phyloP scores from a whole-genome alignment of 2,329 filamentous ascomycete genomes.

The Colletotrichum sp. region DNA sequence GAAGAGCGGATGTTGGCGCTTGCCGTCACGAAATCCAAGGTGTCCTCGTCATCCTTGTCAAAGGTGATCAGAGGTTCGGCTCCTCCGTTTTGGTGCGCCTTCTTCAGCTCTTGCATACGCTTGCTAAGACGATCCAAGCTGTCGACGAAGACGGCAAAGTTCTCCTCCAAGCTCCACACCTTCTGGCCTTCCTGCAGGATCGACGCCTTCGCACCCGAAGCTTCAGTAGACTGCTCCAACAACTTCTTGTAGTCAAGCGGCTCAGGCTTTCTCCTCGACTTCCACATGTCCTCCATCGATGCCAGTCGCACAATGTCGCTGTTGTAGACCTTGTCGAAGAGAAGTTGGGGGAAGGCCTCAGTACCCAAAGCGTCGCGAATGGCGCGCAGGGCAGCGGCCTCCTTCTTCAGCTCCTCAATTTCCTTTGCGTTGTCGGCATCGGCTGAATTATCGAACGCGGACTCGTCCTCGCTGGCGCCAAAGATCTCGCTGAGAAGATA shows the following conservation, averaged over 20 bases:
- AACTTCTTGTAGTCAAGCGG: constrained; percentile 73
- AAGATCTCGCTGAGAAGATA: constrained; percentile 96
- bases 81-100: constrained; percentile 45
- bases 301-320: constrained; percentile 82
- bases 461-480: constrained; percentile 86
- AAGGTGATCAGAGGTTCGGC: constrained; percentile 77
- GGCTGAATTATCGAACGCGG: constrained; percentile 78
- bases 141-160: constrained; percentile 84
- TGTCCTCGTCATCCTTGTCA: constrained; percentile 96
- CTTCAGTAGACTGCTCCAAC: constrained; percentile 53
- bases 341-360: constrained; percentile 74
- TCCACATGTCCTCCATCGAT: constrained; percentile 97
- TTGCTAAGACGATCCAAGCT: constrained; percentile 79
- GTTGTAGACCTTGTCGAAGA: constrained; percentile 94
- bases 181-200: constrained; percentile 72
- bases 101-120: constrained; percentile 71
- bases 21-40: constrained; percentile 90
- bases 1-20: constrained; percentile 88
- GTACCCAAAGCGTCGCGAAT: constrained; percentile 85
- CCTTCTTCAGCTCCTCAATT: constrained; percentile 85
- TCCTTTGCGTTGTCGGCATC: constrained; percentile 85
- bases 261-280: constrained; percentile 75
- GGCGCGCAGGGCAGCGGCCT: constrained; percentile 81
- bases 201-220: constrained; percentile 57
- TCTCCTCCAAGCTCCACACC: constrained; percentile 83